Conservation (phyloP, 139 green algal genomes). For the Micractinium conductrix region DNA sequence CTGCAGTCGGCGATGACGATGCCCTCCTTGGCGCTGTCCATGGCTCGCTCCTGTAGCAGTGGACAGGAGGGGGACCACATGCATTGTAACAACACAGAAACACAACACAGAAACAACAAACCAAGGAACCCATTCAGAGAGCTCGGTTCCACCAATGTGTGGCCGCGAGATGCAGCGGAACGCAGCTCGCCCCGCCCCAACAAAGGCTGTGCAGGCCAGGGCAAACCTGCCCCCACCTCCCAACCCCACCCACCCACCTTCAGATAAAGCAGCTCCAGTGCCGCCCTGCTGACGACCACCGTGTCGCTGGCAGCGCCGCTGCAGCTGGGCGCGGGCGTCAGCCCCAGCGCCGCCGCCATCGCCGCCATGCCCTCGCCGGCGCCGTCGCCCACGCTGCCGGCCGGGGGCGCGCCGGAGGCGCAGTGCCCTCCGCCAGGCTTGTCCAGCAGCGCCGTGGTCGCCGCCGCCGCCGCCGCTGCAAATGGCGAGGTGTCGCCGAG, state of each 20-base stretch:
- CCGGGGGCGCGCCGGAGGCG: not conserved
- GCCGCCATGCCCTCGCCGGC: not conserved
- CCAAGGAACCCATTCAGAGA: too few relatives aligned
- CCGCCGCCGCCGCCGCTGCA: not conserved
- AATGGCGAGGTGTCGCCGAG: not conserved
- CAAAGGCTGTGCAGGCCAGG: too few relatives aligned
- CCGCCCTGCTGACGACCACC: conserved; percentile 56
- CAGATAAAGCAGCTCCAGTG: conserved; percentile 76
- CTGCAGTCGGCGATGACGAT: conserved; percentile 83
- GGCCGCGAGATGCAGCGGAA: too few relatives aligned
- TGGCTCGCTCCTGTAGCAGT: conserved; percentile 76
- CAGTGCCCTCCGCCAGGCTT: not conserved
- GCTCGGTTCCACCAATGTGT: too few relatives aligned
- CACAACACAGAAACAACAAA: too few relatives aligned
- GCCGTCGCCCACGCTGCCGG: not conserved
- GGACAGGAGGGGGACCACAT: too few relatives aligned
- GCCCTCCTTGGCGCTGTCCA: conserved; percentile 79
- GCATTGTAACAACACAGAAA: too few relatives aligned
- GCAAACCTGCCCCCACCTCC: too few relatives aligned
- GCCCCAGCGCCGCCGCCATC: not conserved
- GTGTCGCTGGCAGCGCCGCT: conserved; percentile 4
- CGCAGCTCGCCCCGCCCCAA: too few relatives aligned
- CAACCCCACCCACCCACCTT: too few relatives aligned
- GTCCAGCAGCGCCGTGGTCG: too few relatives aligned
- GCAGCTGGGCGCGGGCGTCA: not conserved